Base-by-base conservation (phyloP, 1,284 basidiomycete species). In the Pseudozyma hubeiensis region DNA sequence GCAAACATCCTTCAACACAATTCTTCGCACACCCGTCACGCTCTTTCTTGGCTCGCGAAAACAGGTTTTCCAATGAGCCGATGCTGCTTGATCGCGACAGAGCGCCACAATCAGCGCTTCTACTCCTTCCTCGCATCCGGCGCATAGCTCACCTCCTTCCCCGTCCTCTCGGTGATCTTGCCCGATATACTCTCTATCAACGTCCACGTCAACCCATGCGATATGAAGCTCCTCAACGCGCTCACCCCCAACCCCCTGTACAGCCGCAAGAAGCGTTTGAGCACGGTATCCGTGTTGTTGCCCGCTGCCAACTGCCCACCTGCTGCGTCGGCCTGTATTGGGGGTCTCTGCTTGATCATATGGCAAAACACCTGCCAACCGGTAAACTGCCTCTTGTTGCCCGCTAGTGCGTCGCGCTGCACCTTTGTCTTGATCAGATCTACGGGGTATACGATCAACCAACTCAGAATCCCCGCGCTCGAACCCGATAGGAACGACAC, bases 351-450 rank as follows among this genome's bases (percentile, higher is more conserved):
- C 85, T 91, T 88, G 61, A 94, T 87, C 47, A 96, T 88, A 33
- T 92, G 89, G 70, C 86, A 86, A 56, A 94, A 87, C 7, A 94
- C 93, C 84, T 91, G 90, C 81, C 87, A 87, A 16, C 90, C 87
- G 43, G 78, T 75, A 56, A 90, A 88, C 64, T 90, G 89, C 70
- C 90, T 88, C 47, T 87, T 87, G 70, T 91, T 89, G 46, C 91
- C 91, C 5, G 93, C 91, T 37, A 97, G 87, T 13, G 92, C 90
- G 55, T 94, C 90, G 80, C 94, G 91, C 83, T 97, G 93, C 37
- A 95, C 88, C 82, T 94, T 94, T 0, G 94, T 96, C 86, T 97
- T 97, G 60, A 96, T 92, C 54, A 93, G 92, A 77, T 77, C 84
- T 14, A 85, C 68, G 0, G 83, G 83, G 51, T 85, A 84, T 46